Evolutionary conservation across 192 early-diverging fungal genomes (phyloP).

Genomic region (Physocladia obscura): DNA sequence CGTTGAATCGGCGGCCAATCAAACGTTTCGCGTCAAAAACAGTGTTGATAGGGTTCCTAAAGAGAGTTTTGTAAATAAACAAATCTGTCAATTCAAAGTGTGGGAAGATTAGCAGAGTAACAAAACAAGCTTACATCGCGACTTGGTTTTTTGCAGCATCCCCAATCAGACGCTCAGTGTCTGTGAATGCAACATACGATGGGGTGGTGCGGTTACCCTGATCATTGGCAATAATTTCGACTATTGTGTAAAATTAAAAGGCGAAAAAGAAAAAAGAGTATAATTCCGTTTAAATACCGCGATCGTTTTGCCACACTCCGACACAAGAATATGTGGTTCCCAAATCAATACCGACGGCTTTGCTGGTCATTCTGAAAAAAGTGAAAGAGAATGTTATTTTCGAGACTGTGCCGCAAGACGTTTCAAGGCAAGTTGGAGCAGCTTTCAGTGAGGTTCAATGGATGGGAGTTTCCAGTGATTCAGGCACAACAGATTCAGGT

Average conservation of each 20-base stretch:
- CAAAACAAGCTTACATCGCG: too few relatives aligned
- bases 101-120: too few relatives aligned
- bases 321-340: constrained; percentile 94
- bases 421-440: too few relatives aligned
- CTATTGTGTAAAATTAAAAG: constrained; percentile 28
- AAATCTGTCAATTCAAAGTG: too few relatives aligned
- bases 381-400: too few relatives aligned
- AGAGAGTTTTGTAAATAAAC: too few relatives aligned
- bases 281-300: too few relatives aligned
- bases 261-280: not conserved
- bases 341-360: constrained; percentile 94
- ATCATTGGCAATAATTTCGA: constrained; percentile 98
- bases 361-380: constrained; percentile 40
- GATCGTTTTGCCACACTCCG: constrained; percentile 68
- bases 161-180: constrained; percentile 96
- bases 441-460: too few relatives aligned
- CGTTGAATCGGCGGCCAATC: constrained; percentile 91
- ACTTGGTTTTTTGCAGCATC: constrained; percentile 99
- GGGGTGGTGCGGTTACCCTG: constrained; percentile 99
- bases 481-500: too few relatives aligned
- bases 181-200: constrained; percentile 95
- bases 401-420: too few relatives aligned
- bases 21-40: constrained; percentile 99
- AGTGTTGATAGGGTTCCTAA: constrained; percentile 90
- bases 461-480: too few relatives aligned